Evolutionary conservation across 2,329 filamentous ascomycete species (phyloP).

Genomic region (Claviceps capensis): DNA sequence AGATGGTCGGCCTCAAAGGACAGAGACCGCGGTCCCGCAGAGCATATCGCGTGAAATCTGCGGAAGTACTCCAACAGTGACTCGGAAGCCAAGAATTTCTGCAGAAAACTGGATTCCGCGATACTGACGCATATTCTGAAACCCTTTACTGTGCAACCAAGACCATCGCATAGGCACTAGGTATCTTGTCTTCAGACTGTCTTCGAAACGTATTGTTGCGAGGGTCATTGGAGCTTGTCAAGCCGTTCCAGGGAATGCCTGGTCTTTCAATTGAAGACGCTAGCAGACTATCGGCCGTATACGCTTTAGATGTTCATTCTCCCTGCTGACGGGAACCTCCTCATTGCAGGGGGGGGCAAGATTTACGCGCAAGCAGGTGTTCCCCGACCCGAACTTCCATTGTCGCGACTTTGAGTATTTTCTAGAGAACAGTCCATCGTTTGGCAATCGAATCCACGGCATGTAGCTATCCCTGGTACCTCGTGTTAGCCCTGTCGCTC

Average conservation of each 20-base stretch:
- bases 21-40: neutral
- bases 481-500: constrained; percentile 6
- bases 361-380: neutral
- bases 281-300: neutral
- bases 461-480: constrained; percentile 5
- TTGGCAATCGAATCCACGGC: neutral
- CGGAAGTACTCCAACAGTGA: neutral
- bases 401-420: neutral
- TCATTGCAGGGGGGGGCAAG: neutral
- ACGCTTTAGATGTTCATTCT: neutral
- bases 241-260: neutral
- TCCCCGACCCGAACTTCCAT: neutral
- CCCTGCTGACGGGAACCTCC: too few relatives aligned
- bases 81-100: neutral
- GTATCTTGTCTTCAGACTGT: neutral
- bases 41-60: neutral
- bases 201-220: neutral
- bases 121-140: constrained; percentile 5
- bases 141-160: constrained; percentile 3
- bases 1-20: constrained; percentile 6
- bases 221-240: neutral
- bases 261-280: neutral
- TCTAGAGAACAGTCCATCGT: neutral
- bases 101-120: neutral
- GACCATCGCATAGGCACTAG: neutral